Evolutionary conservation across 2,329 filamentous ascomycete genomes (phyloP), one percentile per base, ranked within the genome.

Genomic region (Elsinoe fawcettii): DNA sequence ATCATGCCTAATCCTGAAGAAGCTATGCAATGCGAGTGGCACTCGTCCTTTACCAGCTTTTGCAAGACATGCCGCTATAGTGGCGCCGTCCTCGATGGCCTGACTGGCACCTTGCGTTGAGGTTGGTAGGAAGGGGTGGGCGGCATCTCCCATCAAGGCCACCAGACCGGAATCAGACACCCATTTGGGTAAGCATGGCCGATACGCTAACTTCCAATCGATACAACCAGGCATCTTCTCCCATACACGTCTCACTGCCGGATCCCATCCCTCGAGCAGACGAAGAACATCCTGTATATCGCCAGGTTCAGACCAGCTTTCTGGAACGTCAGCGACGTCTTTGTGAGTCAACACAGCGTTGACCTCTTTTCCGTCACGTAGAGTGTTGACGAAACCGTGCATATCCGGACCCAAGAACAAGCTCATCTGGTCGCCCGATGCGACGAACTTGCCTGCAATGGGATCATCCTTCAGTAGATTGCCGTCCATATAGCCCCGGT

Each of bases 11-110:
- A 30, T 30, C 27, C 9, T 9, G 27, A 30, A 30, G 27, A 5
- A 30, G 5, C 5, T 30, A 30, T 30, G 27, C 27, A 30, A 9
- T 9, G 27, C 27, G 27, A 30, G 27, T 9, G 27, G 27, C 9
- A 30, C 9, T 30, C 27, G 5, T 9, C 5, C 27, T 9, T 30
- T 30, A 9, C 27, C 27, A 9, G 27, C 27, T 9, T 30, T 30
- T 30, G 27, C 27, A 9, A 30, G 70, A 6, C 88, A 72, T 1
- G 78, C 77, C 0, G 75, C 77, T 0, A 88, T 65, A 0, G 82
- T 77, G 0, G 78, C 80, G 0, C 78, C 83, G 60, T 88, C 85
- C 65, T 88, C 85, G 41, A 88, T 86, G 0, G 85, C 85, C 57
- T 80, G 73, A 0, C 71, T 82, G 7, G 78, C 84, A 1, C 83